These are phyloP conservation scores for Jacaranda mimosifolia DNA, from an alignment of 257 asterid species.

Conservation along the genomic window DNA sequence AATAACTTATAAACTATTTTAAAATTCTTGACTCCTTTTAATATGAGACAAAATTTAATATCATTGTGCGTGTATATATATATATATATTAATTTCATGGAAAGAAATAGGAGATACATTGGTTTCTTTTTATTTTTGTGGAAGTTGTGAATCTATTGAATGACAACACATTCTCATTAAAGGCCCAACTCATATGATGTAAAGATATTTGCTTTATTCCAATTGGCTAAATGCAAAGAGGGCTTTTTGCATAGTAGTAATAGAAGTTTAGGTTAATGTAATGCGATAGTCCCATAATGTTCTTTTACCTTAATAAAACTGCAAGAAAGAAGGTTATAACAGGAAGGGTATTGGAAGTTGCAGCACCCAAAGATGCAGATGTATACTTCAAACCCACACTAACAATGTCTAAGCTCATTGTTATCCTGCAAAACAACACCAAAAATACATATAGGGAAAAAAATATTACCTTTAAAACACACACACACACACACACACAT, in stretches of 20 bases:
- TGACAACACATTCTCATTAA: conserved; percentile 26
- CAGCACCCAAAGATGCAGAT: conserved; percentile 90
- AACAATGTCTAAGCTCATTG: conserved; percentile 73
- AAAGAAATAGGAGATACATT: conserved; percentile 15
- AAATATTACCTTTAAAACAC: not conserved
- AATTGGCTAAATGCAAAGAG: not conserved
- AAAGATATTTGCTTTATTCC: conserved; percentile 34
- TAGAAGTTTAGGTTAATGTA: not conserved
- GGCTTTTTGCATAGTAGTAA: not conserved
- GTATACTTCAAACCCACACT: conserved; percentile 79
- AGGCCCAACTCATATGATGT: conserved; percentile 9
- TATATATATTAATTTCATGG: not conserved
- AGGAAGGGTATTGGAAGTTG: conserved; percentile 84
- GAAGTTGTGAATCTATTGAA: conserved; percentile 25
- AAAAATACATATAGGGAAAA: not conserved
- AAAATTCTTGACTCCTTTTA: too few relatives aligned
- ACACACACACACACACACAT: not conserved
- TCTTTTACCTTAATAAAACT: conserved; percentile 63
- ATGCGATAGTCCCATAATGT: not conserved
- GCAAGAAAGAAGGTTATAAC: conserved; percentile 90
- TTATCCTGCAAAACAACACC: conserved; percentile 58
- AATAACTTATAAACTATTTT: too few relatives aligned
- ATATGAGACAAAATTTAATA: too few relatives aligned
- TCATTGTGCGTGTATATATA: too few relatives aligned
- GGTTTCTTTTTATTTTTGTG: not conserved